A percentile compares a stretch with the other conserved stretches of the same genome.
These are phyloP conservation scores for Jamesozyma jinghongensis DNA, from an alignment of 805 yeast genomes.

Conservation along the genomic window DNA sequence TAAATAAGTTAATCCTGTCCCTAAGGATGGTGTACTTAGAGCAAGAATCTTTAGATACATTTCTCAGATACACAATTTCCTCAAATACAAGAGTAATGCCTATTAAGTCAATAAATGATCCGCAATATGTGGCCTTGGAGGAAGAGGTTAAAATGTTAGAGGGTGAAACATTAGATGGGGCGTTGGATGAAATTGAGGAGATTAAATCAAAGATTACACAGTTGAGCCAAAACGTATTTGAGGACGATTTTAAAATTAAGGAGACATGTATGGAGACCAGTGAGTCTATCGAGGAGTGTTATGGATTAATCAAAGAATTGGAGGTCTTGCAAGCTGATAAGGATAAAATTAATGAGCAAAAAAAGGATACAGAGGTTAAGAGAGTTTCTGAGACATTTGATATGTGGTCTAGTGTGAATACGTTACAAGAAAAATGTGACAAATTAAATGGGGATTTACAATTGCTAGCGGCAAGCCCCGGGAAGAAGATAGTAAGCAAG, in stretches of 20 bases:
- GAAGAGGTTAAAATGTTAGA: conserved; percentile 16
- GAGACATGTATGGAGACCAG: conserved; percentile 16
- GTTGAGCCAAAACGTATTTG: conserved; percentile 12
- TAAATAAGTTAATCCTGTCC: conserved; percentile 16
- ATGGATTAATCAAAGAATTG: conserved; percentile 14
- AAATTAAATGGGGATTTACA: conserved; percentile 3
- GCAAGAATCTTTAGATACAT: conserved; percentile 27
- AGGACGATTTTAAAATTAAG: conserved; percentile 15
- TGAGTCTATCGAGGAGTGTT: conserved; percentile 21
- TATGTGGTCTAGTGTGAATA: conserved; percentile 9
- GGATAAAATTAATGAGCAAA: conserved; percentile 4
- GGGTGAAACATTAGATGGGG: conserved; percentile 11
- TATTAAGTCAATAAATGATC: conserved; percentile 19
- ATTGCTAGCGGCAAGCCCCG: too few relatives aligned
- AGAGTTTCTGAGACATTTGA: conserved; percentile 4
- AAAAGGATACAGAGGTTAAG: conserved; percentile 3
- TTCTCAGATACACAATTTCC: conserved; percentile 24
- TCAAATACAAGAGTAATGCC: conserved; percentile 13
- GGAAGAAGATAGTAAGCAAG: too few relatives aligned
- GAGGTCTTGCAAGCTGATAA: conserved; percentile 11
- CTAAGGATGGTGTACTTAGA: conserved; percentile 23
- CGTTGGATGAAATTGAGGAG: conserved; percentile 15
- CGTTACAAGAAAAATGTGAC: conserved; percentile 1
- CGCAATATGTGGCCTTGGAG: conserved; percentile 14
- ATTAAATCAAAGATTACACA: conserved; percentile 12